phyloP scores from a whole-genome alignment of 164 flowering plant species.

The Umbilicus rupestris region DNA sequence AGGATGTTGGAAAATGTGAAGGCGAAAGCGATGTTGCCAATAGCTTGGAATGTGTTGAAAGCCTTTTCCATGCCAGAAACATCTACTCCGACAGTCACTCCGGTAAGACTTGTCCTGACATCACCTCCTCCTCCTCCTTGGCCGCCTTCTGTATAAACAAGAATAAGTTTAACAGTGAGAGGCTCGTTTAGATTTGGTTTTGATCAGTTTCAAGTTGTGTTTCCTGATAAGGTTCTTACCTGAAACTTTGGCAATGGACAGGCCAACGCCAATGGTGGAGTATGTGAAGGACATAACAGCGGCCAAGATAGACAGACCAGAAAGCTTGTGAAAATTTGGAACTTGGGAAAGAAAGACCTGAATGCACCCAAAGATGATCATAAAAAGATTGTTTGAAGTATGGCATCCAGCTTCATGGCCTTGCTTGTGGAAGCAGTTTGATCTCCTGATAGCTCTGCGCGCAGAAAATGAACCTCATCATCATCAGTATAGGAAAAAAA shows the following conservation, averaged over 20 bases:
- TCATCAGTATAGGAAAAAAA: background rate
- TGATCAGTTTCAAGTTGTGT: background rate
- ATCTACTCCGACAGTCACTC: constrained; percentile 23
- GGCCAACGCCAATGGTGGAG: constrained; percentile 32
- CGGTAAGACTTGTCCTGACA: constrained; percentile 24
- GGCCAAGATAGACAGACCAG: constrained; percentile 37
- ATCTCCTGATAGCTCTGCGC: constrained; percentile 31
- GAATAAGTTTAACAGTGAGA: background rate
- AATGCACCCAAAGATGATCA: constrained; percentile 28
- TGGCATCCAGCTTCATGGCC: constrained; percentile 29
- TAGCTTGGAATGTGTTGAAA: constrained; percentile 40
- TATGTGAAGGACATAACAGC: constrained; percentile 43
- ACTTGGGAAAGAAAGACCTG: constrained; percentile 40
- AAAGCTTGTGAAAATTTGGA: constrained; percentile 35
- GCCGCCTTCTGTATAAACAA: background rate
- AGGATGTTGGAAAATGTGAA: constrained; percentile 33
- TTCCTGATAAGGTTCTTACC: constrained; percentile 16
- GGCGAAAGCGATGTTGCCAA: constrained; percentile 48
- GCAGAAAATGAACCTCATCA: background rate
- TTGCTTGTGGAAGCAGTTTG: constrained; percentile 35
- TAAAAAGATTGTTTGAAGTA: constrained; percentile 21
- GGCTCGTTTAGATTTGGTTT: background rate
- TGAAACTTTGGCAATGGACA: constrained; percentile 20
- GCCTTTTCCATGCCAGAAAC: constrained; percentile 27
- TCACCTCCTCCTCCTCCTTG: constrained; percentile 33